Evolutionary conservation across 768 basidiomycete species (phyloP).

Genomic region (Hygrophorus pudorinus): DNA sequence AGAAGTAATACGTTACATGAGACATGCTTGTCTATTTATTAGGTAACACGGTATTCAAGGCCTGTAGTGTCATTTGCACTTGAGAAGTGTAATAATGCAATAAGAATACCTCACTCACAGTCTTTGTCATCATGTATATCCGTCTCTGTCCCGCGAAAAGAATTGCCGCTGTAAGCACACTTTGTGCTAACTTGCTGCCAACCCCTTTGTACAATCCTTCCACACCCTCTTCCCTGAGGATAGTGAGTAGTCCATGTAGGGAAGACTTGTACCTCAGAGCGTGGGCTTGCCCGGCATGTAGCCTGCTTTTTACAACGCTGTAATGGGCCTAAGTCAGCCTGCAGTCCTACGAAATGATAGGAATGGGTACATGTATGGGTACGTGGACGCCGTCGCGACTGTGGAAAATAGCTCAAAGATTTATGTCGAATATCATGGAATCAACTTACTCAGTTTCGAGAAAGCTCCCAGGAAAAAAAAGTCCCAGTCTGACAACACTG

Average conservation of each 20-base stretch:
- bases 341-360: background rate
- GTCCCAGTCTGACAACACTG: constrained; percentile 70
- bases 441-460: constrained; percentile 67
- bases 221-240: constrained; percentile 72
- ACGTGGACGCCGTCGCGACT: constrained; percentile 42
- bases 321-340: constrained; percentile 1
- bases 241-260: constrained; percentile 65
- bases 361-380: constrained; percentile 37
- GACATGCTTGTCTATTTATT: background rate
- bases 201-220: constrained; percentile 82
- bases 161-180: constrained; percentile 88
- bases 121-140: constrained; percentile 64
- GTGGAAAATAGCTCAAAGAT: constrained; percentile 1
- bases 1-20: background rate
- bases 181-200: constrained; percentile 81
- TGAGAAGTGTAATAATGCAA: background rate
- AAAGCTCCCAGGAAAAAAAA: constrained; percentile 93
- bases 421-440: background rate
- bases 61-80: background rate
- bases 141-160: constrained; percentile 85
- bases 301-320: constrained; percentile 67
- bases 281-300: constrained; percentile 64
- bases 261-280: constrained; percentile 69
- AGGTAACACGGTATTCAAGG: background rate
- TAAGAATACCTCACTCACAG: constrained; percentile 18